Conservation (phyloP, 2,329 filamentous ascomycete species). For the Phialocephala subalpina region DNA sequence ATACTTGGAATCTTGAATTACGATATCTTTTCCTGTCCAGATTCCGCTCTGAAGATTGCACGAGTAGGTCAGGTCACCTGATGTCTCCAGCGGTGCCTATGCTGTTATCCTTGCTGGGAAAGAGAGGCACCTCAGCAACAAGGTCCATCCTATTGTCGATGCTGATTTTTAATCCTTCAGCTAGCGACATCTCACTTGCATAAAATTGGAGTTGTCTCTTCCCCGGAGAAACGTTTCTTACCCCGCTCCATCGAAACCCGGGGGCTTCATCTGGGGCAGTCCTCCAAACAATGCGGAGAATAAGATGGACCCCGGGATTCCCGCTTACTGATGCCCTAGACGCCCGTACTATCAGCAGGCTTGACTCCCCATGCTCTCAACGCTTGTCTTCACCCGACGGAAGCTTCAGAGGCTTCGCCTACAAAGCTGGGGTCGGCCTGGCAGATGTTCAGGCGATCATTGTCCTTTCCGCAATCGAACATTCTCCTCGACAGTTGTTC, state of each 20-base stretch:
- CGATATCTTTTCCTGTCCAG: neutral
- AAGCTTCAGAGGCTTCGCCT: neutral
- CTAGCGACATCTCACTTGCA: neutral
- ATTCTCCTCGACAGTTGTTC: neutral
- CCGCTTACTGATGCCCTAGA: neutral
- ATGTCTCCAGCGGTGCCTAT: neutral
- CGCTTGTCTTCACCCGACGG: neutral
- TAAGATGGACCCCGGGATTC: neutral
- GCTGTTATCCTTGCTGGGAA: neutral
- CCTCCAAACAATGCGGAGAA: neutral
- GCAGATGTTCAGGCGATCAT: neutral
- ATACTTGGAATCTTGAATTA: neutral
- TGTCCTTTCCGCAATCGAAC: neutral
- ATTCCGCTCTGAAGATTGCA: neutral
- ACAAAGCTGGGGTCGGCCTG: neutral
- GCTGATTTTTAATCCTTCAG: no score
- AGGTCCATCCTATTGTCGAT: no score
- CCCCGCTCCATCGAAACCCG: conserved; percentile 4
- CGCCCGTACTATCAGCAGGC: neutral
- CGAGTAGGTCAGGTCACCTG: neutral
- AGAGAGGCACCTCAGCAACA: neutral
- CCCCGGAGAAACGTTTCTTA: conserved; percentile 5
- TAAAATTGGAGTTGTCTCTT: neutral
- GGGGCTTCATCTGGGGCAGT: neutral
- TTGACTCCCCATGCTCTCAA: neutral